phyloP scores from a whole-genome alignment of 192 early-diverging fungal genomes.

The Neocallimastix lanati region DNA sequence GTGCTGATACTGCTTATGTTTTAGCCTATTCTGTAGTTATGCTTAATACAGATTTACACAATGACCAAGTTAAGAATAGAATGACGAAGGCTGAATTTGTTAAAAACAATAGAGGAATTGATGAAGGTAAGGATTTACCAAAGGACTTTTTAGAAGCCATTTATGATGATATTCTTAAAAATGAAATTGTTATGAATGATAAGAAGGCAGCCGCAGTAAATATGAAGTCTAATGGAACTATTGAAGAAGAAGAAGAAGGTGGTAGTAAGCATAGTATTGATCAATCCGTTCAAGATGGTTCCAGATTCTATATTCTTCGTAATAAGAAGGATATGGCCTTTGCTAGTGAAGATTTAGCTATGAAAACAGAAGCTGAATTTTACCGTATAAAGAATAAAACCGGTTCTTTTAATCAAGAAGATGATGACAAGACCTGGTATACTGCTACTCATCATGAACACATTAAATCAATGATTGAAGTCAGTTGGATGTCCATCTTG shows the following conservation, averaged over 20 bases:
- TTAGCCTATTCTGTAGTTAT: slow-evolving; percentile 82
- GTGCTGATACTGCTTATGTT: slow-evolving; percentile 80
- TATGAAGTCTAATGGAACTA: slow-evolving; percentile 24
- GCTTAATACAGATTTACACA: slow-evolving; percentile 87
- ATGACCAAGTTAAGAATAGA: slow-evolving; percentile 60
- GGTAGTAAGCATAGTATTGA: slow-evolving; percentile 12
- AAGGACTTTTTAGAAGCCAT: slow-evolving; percentile 48
- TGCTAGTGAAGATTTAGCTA: slow-evolving; percentile 5
- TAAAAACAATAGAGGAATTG: slow-evolving; percentile 82
- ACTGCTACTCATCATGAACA: slow-evolving; percentile 64
- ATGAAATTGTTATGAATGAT: slow-evolving; percentile 90
- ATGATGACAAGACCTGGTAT: slow-evolving; percentile 2
- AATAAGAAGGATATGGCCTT: slow-evolving; percentile 11
- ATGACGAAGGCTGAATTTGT: slow-evolving; percentile 79
- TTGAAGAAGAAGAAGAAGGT: slow-evolving; percentile 14
- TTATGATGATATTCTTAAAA: slow-evolving; percentile 57
- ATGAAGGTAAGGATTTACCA: slow-evolving; percentile 65
- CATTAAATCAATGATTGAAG: slow-evolving; percentile 79
- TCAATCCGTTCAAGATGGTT: neutral
- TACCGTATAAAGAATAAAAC: slow-evolving; percentile 6
- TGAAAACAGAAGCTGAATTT: neutral
- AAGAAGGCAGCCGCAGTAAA: slow-evolving; percentile 41
- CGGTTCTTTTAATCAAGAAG: slow-evolving; percentile 24
- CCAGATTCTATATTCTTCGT: neutral
- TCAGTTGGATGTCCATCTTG: slow-evolving; percentile 72